Base-by-base conservation (phyloP, 2,329 filamentous ascomycete species). In the Cryphonectria carpinicola region DNA sequence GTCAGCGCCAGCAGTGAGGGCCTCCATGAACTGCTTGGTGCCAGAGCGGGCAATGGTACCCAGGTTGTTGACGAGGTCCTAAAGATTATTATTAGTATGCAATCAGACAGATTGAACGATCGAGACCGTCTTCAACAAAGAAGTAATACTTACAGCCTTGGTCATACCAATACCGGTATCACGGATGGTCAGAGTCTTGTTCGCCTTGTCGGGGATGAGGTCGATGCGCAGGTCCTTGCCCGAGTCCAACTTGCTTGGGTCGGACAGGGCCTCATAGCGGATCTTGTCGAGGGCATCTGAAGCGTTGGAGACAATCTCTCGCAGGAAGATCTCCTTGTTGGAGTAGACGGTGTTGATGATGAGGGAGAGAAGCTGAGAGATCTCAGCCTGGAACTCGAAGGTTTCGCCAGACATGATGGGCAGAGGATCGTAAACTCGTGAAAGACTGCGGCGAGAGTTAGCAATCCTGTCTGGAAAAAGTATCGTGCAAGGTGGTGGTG, bases 301-400 rank as follows among this genome's bases (percentile, higher is more conserved):
- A 82, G 92, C 92, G 87, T 99, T 99, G 87, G 96, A 98, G 81
- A 99, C 93, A 79, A 99, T 83, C 87, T 99, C 96, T 92, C 96
- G 89, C 80, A 99, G 87, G 92, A 99, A 99, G 83, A 99, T 98
- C 87, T 98, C 96, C 90, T 99, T 99, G 92, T 99, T 99, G 79
- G 95, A 98, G 90, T 98, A 99, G 88, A 99, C 96, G 77, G 96
- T 98, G 93, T 99, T 99, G 90, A 99, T 99, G 87, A 99, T 99
- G 83, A 99, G 93, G 78, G 92, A 94, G 82, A 99, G 93, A 77
- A 99, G 93, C 93, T 99, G 96, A 93, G 95, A 98, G 83, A 99
- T 99, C 93, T 99, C 96, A 92, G 96, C 96, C 92, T 99, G 96
- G 89, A 98, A 99, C 92, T 98, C 95, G 88, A 99, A 99, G 78